Base-by-base conservation (phyloP, 768 basidiomycete species). In the Lactifluus echinatus region DNA sequence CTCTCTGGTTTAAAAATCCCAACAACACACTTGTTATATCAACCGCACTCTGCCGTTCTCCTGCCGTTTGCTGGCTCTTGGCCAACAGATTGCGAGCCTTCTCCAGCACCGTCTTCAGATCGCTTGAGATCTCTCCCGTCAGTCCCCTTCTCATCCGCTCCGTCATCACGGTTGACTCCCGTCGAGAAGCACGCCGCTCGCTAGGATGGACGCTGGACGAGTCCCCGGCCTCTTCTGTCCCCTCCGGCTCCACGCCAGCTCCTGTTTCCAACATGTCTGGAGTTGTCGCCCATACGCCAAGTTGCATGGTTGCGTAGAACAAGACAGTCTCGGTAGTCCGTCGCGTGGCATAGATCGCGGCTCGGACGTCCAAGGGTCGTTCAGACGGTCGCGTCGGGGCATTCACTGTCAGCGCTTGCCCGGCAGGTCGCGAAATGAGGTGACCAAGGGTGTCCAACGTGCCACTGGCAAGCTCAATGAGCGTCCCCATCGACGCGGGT, bases 381-480 rank as follows among this genome's bases (percentile, higher is more conserved):
- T 83, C 70, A 8, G 74, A 67, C 28, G 60, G 71, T 61, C 63
- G 68, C 62, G 59, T 49, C 1, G 55, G 46, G 3, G 54, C 60
- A n/a, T 69, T 65, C 1, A 72, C 67, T 0, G 76, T 73, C 23
- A 84, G 71, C 28, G 76, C 75, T 65, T 86, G 82, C 8, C 78
- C 76, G 0, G 80, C 73, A 1, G 85, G 84, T 23, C 79, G 76
- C 55, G 78, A 78, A 39, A 82, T 77, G 31, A 91, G 80, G 53
- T 83, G 79, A 8, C 82, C 77, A 39, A 93, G 74, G 17, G 88
- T 76, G 61, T 93, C 91, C 34, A 89, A 73, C 0, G 85, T 83
- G 57, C 82, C 83, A 55, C 86, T 89, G 2, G 83, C 88, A 4
- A 93, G 72, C 70, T 94, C 92, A n/a, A 93, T 77, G 7, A 95